These are phyloP conservation scores for Chlamydomonas asymmetrica DNA, from an alignment of 139 green algal genomes.

Conservation along the genomic window DNA sequence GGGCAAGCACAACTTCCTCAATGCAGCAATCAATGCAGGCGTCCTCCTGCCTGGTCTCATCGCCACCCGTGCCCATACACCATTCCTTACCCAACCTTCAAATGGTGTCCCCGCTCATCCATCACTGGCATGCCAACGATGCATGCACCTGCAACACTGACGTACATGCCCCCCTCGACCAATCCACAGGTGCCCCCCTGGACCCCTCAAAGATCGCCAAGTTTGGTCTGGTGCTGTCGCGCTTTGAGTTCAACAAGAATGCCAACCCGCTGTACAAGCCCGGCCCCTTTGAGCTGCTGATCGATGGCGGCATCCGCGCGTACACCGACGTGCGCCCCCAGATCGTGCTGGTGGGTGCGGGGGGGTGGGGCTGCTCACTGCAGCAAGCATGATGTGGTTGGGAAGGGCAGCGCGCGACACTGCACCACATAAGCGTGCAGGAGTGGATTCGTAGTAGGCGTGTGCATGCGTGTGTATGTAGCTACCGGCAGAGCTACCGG, in stretches of 20 bases:
- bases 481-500: too few relatives aligned
- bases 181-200: conserved; percentile 43
- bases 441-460: too few relatives aligned
- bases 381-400: too few relatives aligned
- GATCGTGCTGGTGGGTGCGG: conserved; percentile 53
- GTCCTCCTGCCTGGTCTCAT: neutral
- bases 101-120: too few relatives aligned
- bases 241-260: conserved; percentile 79
- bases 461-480: too few relatives aligned
- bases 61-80: too few relatives aligned
- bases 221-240: conserved; percentile 71
- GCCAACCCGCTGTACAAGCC: conserved; percentile 65
- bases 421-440: too few relatives aligned
- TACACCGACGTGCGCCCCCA: conserved; percentile 63
- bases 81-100: too few relatives aligned
- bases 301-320: conserved; percentile 66
- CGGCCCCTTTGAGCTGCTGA: conserved; percentile 65
- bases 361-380: neutral
- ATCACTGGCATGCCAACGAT: too few relatives aligned
- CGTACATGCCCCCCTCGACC: too few relatives aligned
- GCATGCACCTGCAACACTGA: too few relatives aligned
- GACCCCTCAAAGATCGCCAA: conserved; percentile 65
- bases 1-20: neutral
- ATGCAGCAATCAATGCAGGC: neutral
- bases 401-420: too few relatives aligned